phyloP scores from a whole-genome alignment of 331 rosid genomes.

The Quercus tomentella region DNA sequence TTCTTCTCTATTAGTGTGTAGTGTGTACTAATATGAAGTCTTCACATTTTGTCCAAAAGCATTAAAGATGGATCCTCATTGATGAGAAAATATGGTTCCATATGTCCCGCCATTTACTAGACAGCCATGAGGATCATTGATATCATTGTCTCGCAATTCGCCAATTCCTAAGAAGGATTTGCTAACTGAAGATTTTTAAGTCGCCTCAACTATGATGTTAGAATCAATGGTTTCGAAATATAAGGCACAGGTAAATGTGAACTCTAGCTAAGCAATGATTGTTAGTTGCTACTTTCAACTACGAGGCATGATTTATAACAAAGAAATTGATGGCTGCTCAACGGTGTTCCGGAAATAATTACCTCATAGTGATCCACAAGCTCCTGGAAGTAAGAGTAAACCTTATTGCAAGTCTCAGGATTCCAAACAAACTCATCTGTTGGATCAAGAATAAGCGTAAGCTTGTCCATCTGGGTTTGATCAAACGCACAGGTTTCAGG shows the following conservation, averaged over 20 bases:
- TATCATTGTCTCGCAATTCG: too few relatives aligned
- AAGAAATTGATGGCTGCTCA: background rate
- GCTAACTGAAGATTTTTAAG: background rate
- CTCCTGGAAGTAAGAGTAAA: constrained; percentile 78
- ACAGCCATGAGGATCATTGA: too few relatives aligned
- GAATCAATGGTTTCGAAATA: background rate
- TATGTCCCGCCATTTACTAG: too few relatives aligned
- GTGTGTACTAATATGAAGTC: too few relatives aligned
- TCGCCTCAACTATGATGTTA: background rate
- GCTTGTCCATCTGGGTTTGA: constrained; percentile 89
- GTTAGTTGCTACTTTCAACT: background rate
- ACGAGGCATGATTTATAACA: background rate
- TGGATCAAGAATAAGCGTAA: constrained; percentile 75
- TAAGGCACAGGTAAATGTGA: background rate
- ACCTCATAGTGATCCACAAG: constrained; percentile 96
- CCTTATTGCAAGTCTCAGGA: constrained; percentile 57
- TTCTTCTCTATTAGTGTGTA: too few relatives aligned
- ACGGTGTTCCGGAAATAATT: background rate
- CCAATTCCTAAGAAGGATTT: background rate
- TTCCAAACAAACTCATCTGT: constrained; percentile 83
- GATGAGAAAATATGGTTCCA: too few relatives aligned
- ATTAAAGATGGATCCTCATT: too few relatives aligned
- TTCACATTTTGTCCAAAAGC: too few relatives aligned
- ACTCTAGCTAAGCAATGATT: background rate
- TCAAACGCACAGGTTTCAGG: constrained; percentile 73